Evolutionary conservation across 2,329 filamentous ascomycete genomes (phyloP).

Genomic region (Tolypocladium ophioglossoides): DNA sequence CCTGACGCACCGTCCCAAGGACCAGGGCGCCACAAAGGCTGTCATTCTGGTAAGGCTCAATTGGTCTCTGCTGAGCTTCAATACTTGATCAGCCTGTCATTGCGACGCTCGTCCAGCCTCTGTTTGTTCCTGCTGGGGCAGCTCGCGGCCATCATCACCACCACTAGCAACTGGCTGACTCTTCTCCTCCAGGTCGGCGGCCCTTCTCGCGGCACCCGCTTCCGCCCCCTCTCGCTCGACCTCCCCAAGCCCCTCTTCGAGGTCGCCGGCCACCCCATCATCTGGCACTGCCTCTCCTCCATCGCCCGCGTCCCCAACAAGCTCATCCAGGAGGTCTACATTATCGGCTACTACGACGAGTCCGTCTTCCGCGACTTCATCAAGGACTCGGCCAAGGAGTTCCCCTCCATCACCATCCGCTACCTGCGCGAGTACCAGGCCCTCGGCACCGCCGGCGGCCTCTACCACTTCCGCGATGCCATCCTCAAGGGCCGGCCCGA

Average conservation of each 20-base stretch:
- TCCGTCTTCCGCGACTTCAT: constrained; percentile 96
- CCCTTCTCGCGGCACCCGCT: constrained; percentile 88
- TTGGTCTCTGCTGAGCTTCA: neutral
- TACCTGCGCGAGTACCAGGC: constrained; percentile 98
- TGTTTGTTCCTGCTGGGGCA: neutral
- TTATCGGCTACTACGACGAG: constrained; percentile 99
- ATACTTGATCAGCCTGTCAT: neutral
- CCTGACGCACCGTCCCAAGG: constrained; percentile 35
- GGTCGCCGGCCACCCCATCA: constrained; percentile 94
- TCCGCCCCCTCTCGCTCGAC: constrained; percentile 89
- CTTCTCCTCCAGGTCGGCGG: constrained; percentile 64
- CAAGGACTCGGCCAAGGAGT: constrained; percentile 76
- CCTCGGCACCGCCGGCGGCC: constrained; percentile 85
- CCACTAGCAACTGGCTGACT: constrained; percentile 14
- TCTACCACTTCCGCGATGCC: constrained; percentile 98
- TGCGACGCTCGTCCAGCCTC: neutral
- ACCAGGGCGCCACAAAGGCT: constrained; percentile 68
- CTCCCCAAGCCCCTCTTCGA: constrained; percentile 98
- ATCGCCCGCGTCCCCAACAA: constrained; percentile 76
- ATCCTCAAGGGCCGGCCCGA: constrained; percentile 94
- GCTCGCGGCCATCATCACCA: too few species aligned
- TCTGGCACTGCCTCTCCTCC: constrained; percentile 93
- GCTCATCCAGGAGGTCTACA: constrained; percentile 82
- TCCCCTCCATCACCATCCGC: constrained; percentile 75
- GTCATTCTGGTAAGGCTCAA: constrained; percentile 66